Evolutionary conservation across 2,329 filamentous ascomycete species (phyloP), one percentile per base, ranked within the genome.

Genomic region (Calonectria pseudoreteaudii): DNA sequence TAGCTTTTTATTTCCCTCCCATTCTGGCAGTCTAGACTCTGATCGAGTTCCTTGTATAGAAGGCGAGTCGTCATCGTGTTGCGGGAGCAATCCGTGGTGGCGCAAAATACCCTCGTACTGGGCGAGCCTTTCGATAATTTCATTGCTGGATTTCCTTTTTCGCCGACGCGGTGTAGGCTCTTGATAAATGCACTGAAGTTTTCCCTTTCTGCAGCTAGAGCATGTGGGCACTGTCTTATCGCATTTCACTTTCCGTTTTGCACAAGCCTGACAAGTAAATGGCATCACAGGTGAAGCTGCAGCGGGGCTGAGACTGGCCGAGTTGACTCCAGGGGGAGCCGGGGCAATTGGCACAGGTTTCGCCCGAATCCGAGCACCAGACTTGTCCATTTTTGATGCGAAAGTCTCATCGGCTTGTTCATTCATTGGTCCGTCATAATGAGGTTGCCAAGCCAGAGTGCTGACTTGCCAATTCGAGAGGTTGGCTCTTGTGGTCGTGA

Each of bases 151-250:
- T 65, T 84, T 84, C 49, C 83, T 80, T 75, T 86, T 87, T 28
- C 84, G 80, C 68, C 82, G 82, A 14, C 85, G 82, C 23, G 85
- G 83, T 4, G 78, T 77, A 2, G 85, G 86, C 23, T 82, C 81
- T 71, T 84, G 83, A 53, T 88, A 88, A 9, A 81, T 34, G 73
- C 87, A 88, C 18, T 84, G 77, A 4, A 85, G 75, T 58, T 82
- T 79, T 50, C 47, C 38, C 60, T 75, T 82, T 49, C 73, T 74
- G 53, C 82, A 83, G 28, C 70, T 77, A 8, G 80, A 79, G 49
- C 81, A 82, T 7, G 36, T 68, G 0, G 80, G 80, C 0, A 65
- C 23, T 3, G 64, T n/a, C 58, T 76, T 82, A 75, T 81, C 78
- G 68, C 81, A 83, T 67, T 78, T 81, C 30, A 83, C 77, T 72